These are phyloP conservation scores for Cucumis hystrix DNA, from an alignment of 306 rosid genomes.

Conservation along the genomic window DNA sequence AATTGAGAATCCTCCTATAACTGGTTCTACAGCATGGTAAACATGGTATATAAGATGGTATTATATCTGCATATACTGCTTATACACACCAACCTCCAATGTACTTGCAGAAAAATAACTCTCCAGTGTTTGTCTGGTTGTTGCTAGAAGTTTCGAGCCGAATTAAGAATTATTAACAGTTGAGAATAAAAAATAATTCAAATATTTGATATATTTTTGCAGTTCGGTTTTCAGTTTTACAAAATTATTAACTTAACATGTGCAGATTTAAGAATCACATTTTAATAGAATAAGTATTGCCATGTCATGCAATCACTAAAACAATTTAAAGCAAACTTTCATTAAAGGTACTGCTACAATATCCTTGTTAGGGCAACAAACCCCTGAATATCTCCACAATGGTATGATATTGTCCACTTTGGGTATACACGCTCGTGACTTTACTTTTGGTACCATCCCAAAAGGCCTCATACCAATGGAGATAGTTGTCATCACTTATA, in stretches of 20 bases:
- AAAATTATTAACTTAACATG: background rate
- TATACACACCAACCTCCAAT: background rate
- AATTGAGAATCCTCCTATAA: background rate
- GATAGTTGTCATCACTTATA: no score
- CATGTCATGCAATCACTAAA: background rate
- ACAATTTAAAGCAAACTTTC: background rate
- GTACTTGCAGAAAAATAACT: background rate
- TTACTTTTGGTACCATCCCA: no score
- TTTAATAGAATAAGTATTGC: background rate
- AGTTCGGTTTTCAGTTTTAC: background rate
- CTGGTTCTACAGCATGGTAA: background rate
- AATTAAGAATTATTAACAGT: background rate
- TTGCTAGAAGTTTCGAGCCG: background rate
- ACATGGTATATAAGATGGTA: background rate
- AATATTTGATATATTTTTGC: background rate
- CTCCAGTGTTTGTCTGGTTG: background rate
- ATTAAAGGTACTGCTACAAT: background rate
- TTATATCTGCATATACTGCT: background rate
- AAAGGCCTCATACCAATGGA: no score
- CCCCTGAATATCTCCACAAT: no score
- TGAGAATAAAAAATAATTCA: background rate
- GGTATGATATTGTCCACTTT: no score
- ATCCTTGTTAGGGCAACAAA: no score
- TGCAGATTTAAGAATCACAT: background rate
- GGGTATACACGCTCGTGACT: no score